Base-by-base conservation (phyloP, 2,329 filamentous ascomycete species). In the Aspergillus fructus region DNA sequence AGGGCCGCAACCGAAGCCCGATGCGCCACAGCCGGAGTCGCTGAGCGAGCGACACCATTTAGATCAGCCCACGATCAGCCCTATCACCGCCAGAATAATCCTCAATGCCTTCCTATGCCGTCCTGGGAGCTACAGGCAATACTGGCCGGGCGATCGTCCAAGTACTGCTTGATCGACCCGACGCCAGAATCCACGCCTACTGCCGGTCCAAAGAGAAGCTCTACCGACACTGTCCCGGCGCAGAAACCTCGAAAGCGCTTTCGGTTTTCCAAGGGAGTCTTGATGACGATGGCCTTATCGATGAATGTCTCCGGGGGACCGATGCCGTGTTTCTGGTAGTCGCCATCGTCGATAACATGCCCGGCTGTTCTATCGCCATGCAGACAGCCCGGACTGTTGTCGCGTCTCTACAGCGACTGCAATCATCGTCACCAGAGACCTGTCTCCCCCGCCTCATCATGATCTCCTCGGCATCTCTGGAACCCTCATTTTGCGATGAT, bases 401-500 rank as follows among this genome's bases (percentile, higher is more conserved):
- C 27, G 39, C 24, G 5, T 42, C 50, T 1, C 17, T 53, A 11
- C 39, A 23, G 9, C 40, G 40, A 4, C 17, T 53, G 23, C 39
- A 24, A 24, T 15, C 19, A 1, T 40, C 39, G 15, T 13, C 23
- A 1, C 47, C 33, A 1, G 19, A 9, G 0, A 49, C 24, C 3
- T 11, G n/a, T 7, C 50, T 37, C 6, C 50, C 50, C 1, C 40
- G 41, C 2, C 50, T 53, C 1, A n/a, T 53, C 7, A 42, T 53
- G 39, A 24, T 53, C 40, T 53, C 50, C 5, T 53, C 50, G 40
- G 50, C 50, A n/a, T 43, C 50, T 15, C 40, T 53, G 23, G 50
- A 53, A 13, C 17, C 19, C 9, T 45, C 40, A 40, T 45, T 53
- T 27, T 43, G 50, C 50, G 24, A 45, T 6, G 41, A 74, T 76